Evolutionary conservation across 129 eudicot genomes (phyloP).

Genomic region (Tanacetum coccineum): DNA sequence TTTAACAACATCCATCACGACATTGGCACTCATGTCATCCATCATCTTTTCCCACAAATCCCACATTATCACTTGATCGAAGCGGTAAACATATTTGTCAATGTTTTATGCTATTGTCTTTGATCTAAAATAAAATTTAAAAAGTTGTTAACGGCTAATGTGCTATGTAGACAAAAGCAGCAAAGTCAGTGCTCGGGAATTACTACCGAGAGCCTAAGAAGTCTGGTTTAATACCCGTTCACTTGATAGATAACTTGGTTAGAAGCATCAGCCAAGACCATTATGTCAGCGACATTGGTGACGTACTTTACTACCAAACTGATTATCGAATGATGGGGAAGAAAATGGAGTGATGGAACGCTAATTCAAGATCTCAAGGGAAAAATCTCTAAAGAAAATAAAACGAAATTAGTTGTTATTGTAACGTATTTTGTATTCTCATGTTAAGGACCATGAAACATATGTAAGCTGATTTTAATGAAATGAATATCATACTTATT

Average conservation of each 20-base stretch:
- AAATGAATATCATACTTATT: conserved; percentile 11
- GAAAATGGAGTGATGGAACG: conserved; percentile 23
- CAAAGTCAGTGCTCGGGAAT: conserved; percentile 58
- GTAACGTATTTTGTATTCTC: conserved; percentile 11
- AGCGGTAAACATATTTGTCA: conserved; percentile 42
- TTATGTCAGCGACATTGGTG: conserved; percentile 67
- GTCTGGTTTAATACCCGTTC: conserved; percentile 62
- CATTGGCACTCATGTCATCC: conserved; percentile 87
- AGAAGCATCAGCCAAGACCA: conserved; percentile 57
- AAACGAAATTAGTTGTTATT: conserved; percentile 16
- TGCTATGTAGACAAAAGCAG: conserved; percentile 54
- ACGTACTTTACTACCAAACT: conserved; percentile 64
- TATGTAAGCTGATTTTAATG: conserved; percentile 12
- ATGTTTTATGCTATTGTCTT: background rate
- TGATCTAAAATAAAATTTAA: background rate
- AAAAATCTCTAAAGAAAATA: conserved; percentile 19
- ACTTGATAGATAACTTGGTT: conserved; percentile 48
- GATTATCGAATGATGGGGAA: conserved; percentile 39
- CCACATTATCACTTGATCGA: conserved; percentile 77
- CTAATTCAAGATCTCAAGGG: conserved; percentile 11
- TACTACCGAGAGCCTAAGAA: conserved; percentile 69
- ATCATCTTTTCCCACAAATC: conserved; percentile 91
- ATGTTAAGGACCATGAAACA: conserved; percentile 10
- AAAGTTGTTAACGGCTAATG: background rate
- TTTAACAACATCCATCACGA: conserved; percentile 79